A percentile compares a stretch with the other conserved stretches of the same genome.
phyloP scores from a whole-genome alignment of 2,329 filamentous ascomycete genomes.

The Aspergillus sp. region DNA sequence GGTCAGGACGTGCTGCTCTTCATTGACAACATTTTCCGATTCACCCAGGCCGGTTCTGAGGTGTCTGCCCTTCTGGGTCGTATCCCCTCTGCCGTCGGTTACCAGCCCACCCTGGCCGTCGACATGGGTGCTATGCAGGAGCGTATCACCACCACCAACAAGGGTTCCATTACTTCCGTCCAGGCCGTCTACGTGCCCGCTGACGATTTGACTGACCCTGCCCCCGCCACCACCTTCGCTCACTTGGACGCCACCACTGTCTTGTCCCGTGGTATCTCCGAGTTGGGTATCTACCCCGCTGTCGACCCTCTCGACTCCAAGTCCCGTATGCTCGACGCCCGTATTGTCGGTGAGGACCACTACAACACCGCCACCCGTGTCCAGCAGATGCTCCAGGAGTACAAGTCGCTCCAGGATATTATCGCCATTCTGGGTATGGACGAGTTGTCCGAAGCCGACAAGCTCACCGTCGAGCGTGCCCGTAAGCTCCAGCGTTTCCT shows the following conservation, averaged over 20 bases:
- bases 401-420: constrained; percentile 99
- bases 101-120: constrained; percentile 96
- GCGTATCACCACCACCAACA: constrained; percentile 98
- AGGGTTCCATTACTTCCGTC: constrained; percentile 99
- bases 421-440: constrained; percentile 99
- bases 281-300: constrained; percentile 99
- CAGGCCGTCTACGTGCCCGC: constrained; percentile 99
- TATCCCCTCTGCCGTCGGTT: constrained; percentile 99
- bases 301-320: constrained; percentile 99
- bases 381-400: constrained; percentile 99
- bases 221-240: constrained; percentile 98
- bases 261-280: constrained; percentile 99
- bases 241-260: constrained; percentile 99
- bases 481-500: constrained; percentile 99
- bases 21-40: constrained; percentile 99
- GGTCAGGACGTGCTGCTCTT: constrained; percentile 98
- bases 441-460: constrained; percentile 97
- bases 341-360: constrained; percentile 97
- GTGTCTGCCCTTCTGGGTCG: constrained; percentile 98
- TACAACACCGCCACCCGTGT: constrained; percentile 92
- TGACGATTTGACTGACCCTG: constrained; percentile 99
- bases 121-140: constrained; percentile 99
- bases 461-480: constrained; percentile 99
- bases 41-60: constrained; percentile 99
- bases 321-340: constrained; percentile 98